A percentile compares a stretch with the other conserved stretches of the same genome.
phyloP scores from a whole-genome alignment of 257 asterid genomes.

The Solanum ossicruentum region DNA sequence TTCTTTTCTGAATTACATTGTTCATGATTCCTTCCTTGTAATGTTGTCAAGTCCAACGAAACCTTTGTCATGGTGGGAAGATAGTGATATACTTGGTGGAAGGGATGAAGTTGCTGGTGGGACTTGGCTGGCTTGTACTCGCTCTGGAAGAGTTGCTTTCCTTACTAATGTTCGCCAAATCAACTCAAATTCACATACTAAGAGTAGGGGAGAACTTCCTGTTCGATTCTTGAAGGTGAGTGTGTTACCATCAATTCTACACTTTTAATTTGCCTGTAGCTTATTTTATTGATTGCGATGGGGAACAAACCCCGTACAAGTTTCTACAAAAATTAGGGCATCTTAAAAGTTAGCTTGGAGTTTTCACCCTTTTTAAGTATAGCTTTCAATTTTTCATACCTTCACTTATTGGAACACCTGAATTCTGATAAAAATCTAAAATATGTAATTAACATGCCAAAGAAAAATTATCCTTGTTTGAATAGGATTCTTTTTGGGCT shows the following conservation, averaged over 20 bases:
- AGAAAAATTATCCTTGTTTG: too few relatives aligned
- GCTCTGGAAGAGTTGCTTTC: constrained; percentile 50
- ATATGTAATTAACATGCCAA: too few relatives aligned
- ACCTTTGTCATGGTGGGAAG: constrained; percentile 70
- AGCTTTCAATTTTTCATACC: not conserved
- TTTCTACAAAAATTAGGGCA: not conserved
- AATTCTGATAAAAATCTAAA: too few relatives aligned
- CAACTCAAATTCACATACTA: constrained; percentile 5
- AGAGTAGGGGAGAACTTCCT: constrained; percentile 70
- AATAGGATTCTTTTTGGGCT: too few relatives aligned
- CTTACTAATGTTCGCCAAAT: constrained; percentile 71
- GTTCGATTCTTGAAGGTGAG: constrained; percentile 58
- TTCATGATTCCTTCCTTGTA: not conserved
- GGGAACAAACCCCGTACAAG: not conserved
- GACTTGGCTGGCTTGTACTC: constrained; percentile 62
- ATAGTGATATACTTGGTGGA: constrained; percentile 54
- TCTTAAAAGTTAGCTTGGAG: not conserved
- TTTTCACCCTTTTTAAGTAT: not conserved
- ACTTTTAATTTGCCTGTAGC: not conserved
- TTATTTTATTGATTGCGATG: not conserved
- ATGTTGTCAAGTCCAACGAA: constrained; percentile 34
- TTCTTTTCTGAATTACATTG: not conserved
- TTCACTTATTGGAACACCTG: too few relatives aligned
- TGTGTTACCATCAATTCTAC: not conserved
- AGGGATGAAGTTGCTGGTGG: constrained; percentile 72